Evolutionary conservation across 2,329 filamentous ascomycete genomes (phyloP).

Genomic region (Aspergillus proliferans): DNA sequence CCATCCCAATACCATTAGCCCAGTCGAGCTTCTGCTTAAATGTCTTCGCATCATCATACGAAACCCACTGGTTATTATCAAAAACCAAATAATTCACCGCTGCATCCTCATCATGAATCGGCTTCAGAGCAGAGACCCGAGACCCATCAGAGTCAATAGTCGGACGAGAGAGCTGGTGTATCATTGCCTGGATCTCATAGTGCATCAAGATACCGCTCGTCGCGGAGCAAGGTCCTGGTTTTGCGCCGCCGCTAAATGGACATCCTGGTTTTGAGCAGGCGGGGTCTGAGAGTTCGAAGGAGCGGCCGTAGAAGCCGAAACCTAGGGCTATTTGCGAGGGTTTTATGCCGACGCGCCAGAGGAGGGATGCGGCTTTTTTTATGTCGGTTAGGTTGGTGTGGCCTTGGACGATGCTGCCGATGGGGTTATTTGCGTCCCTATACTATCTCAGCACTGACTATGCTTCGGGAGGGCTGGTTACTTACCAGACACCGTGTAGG

Average conservation of each 20-base stretch:
- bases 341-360: slow-evolving; percentile 23
- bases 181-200: slow-evolving; percentile 28
- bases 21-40: slow-evolving; percentile 27
- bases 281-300: slow-evolving; percentile 15
- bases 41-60: slow-evolving; percentile 30
- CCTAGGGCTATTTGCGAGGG: slow-evolving; percentile 23
- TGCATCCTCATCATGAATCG: slow-evolving; percentile 13
- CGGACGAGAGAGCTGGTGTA: slow-evolving; percentile 10
- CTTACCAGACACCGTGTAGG: slow-evolving; percentile 13
- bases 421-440: slow-evolving; percentile 4
- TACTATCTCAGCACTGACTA: too few relatives aligned
- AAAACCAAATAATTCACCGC: slow-evolving; percentile 19
- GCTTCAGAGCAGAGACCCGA: background rate
- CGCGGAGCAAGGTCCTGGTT: slow-evolving; percentile 22
- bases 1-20: slow-evolving; percentile 24
- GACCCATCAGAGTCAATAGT: background rate
- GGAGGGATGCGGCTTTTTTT: slow-evolving; percentile 17
- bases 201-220: slow-evolving; percentile 21
- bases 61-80: slow-evolving; percentile 23
- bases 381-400: slow-evolving; percentile 25
- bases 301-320: slow-evolving; percentile 24
- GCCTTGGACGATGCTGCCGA: slow-evolving; percentile 2
- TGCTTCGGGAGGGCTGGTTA: too few relatives aligned
- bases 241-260: slow-evolving; percentile 18
- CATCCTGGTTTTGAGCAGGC: slow-evolving; percentile 26